Evolutionary conservation across 2,329 filamentous ascomycete species (phyloP).

Genomic region (Fusarium paranaense): DNA sequence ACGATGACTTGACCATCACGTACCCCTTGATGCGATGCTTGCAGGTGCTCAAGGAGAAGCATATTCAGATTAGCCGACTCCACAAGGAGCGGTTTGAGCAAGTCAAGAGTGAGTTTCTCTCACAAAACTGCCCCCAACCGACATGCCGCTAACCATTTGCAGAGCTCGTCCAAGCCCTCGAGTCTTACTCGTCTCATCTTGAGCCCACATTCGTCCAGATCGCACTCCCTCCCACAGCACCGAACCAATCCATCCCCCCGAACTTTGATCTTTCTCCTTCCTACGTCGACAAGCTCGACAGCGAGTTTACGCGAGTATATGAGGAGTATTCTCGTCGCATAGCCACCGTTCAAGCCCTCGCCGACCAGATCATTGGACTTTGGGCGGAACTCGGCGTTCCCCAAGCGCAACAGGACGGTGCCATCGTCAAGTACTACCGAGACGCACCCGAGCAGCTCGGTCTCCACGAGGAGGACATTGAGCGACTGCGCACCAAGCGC

Average conservation of each 20-base stretch:
- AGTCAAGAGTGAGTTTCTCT: slow-evolving; percentile 79
- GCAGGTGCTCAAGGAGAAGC: slow-evolving; percentile 85
- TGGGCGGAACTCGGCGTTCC: slow-evolving; percentile 97
- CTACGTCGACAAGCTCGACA: slow-evolving; percentile 88
- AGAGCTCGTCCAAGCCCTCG: slow-evolving; percentile 93
- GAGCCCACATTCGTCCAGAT: slow-evolving; percentile 90
- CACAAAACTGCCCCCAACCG: background rate
- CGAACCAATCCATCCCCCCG: slow-evolving; percentile 80
- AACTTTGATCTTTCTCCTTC: slow-evolving; percentile 92
- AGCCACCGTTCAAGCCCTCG: slow-evolving; percentile 77
- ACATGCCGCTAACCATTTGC: slow-evolving; percentile 23
- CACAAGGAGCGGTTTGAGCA: slow-evolving; percentile 95
- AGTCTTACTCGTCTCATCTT: slow-evolving; percentile 96
- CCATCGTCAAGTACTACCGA: slow-evolving; percentile 89
- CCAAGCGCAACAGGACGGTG: slow-evolving; percentile 88
- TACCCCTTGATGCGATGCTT: slow-evolving; percentile 87
- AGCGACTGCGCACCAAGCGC: slow-evolving; percentile 76
- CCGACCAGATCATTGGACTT: slow-evolving; percentile 89
- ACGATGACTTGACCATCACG: slow-evolving; percentile 79
- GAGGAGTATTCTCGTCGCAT: slow-evolving; percentile 94
- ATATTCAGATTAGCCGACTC: slow-evolving; percentile 80
- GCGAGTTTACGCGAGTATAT: slow-evolving; percentile 93
- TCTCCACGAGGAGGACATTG: slow-evolving; percentile 87
- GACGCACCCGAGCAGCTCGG: slow-evolving; percentile 95
- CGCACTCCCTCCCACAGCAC: slow-evolving; percentile 83